Base-by-base conservation (phyloP, 208 protist species). In the Leishmania mexicana region DNA sequence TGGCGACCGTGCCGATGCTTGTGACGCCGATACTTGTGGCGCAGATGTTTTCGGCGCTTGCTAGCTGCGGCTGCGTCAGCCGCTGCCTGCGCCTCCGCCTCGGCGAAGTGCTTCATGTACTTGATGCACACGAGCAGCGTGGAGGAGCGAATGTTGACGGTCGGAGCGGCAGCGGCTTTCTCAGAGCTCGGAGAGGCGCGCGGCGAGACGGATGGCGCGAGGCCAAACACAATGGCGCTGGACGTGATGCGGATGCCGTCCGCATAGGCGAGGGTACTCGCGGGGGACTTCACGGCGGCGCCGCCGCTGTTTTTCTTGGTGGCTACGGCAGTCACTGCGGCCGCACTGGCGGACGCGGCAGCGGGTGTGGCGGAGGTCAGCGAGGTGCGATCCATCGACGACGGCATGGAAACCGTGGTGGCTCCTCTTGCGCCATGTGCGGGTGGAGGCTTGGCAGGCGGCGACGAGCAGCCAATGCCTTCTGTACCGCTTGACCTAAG, bases 91-190 rank as follows among this genome's bases (percentile, higher is more conserved):
- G 68, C 78, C 47, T 82, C 71, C 24, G 60, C 78, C 75, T 83
- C 81, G 0, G 85, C 85, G 45, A 91, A 91, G 64, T 91, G 88
- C 13, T 79, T 70, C 75, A 91, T 84, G 81, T 89, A 91, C 47
- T 64, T 62, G 53, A 91, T 86, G 79, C 88, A 91, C 42, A 91
- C 76, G 54, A 64, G 58, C 53, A 91, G 57, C 10, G 72, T 77
- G 38, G 31, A 68, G 58, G 78, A 78, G 51, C 58, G 53, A 73
- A 85, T 83, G 47, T 17, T 40, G 72, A 54, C 28, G 3, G 35
- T n/a, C 47, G 45, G 10, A 17, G 42, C 42, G 8, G 70, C 28
- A 2, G 45, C 45, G 10, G 67, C 40, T 13, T 47, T 31, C 17
- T 8, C 35, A 19, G 38, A 73, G 8, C 24, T 47, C 3, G 68